Evolutionary conservation across 345 rosid genomes (phyloP), one percentile per base, ranked within the genome.

Genomic region (Erysimum cheiranthoides): DNA sequence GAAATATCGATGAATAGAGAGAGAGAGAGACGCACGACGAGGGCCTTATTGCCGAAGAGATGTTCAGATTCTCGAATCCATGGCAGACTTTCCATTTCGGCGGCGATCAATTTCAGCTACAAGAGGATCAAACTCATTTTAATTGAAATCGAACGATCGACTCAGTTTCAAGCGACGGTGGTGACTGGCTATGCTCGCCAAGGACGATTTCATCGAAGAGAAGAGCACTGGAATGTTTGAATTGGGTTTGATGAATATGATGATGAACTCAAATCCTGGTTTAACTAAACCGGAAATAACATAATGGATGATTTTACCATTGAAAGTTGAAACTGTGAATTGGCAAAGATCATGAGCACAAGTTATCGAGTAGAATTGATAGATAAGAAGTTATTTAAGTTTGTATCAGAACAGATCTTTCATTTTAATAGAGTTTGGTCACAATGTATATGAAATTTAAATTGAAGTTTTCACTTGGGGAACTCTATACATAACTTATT

Each of bases 401-500:
- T 21, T 21, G 28, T 49, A 3, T 8, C 0, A 18, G 11, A 3
- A 31, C 7, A 58, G 3, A 8, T 16, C 1, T 16, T 36, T 36
- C 4, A n/a, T n/a, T 6, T 10, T 59, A 16, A 47, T 34, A 67
- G 21, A 28, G 76, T 51, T 62, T 62, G 34, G 43, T 30, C n/a
- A 52, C 49, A 60, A 2, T 36, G 43, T 70, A 32, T 32, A 32
- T 32, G 46, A 36, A 11, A 27, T 13, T 46, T 42, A 53, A 18
- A 53, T 43, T 73, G 77, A 73, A 63, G 70, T 40, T 73, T 73
- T 74, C 18, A 56, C 32, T 45, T 74, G 78, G 66, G 59, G 71
- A 74, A 74, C 58, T 54, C 71, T 63, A 52, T 17, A 53, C 38
- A 56, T 45, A 0, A 21, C 63, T 31, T 53, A 73, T 73, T 45